Percentiles rank a stretch among this genome's conserved stretches.
Conservation (phyloP, 2,329 filamentous ascomycete species). For the Elsinoe batatas region DNA sequence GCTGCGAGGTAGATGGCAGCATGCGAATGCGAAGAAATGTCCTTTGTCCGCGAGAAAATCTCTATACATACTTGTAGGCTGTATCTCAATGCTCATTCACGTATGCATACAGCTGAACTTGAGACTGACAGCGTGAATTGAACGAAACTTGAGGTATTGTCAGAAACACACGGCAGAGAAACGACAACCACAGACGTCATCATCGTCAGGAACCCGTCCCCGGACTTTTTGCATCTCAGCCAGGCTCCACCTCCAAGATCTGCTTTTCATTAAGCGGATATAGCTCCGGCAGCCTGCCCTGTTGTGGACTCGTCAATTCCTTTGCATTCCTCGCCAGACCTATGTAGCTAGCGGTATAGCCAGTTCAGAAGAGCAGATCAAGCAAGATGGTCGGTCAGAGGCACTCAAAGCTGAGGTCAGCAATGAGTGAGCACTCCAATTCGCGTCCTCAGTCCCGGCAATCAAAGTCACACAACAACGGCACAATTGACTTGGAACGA, state of each 20-base stretch:
- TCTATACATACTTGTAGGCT: too few relatives aligned
- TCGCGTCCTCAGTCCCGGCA: conserved; percentile 9
- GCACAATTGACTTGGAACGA: conserved; percentile 17
- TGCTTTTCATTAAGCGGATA: background rate
- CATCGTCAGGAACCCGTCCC: conserved; percentile 1
- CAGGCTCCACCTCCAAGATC: background rate
- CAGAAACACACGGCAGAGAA: background rate
- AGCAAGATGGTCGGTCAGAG: conserved; percentile 4
- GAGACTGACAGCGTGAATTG: background rate
- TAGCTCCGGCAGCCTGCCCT: background rate
- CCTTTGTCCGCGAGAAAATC: too few relatives aligned
- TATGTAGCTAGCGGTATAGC: background rate
- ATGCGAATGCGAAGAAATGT: too few relatives aligned
- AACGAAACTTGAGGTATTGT: background rate
- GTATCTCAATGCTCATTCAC: too few relatives aligned
- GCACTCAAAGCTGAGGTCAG: background rate
- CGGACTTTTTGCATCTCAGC: background rate
- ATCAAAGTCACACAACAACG: conserved; percentile 11
- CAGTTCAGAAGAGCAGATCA: conserved; percentile 13
- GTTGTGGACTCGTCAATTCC: too few relatives aligned
- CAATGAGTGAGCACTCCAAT: background rate
- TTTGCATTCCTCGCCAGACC: too few relatives aligned
- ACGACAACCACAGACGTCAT: background rate
- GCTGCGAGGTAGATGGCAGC: background rate
- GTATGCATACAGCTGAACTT: too few relatives aligned